Percentiles rank a stretch among this genome's conserved stretches.
Conservation (phyloP, 768 basidiomycete species). For the Suillus subluteus region DNA sequence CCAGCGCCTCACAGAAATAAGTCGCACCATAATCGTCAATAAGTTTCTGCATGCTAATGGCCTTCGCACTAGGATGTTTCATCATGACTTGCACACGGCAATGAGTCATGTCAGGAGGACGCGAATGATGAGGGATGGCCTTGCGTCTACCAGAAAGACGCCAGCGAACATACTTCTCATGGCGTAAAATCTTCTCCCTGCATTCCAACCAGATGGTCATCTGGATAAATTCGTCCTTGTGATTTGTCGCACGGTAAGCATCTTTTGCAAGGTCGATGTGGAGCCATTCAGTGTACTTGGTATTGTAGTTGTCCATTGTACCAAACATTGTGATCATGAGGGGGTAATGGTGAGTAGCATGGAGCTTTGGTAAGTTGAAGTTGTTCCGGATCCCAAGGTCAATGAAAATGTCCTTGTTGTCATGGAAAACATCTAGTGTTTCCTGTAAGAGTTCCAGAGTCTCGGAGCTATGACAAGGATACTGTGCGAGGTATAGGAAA, state of each 20-base stretch:
- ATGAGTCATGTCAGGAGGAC: constrained; percentile 17
- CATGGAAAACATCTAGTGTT: constrained; percentile 40
- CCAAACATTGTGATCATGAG: constrained; percentile 36
- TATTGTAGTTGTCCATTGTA: constrained; percentile 44
- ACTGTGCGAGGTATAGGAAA: constrained; percentile 43
- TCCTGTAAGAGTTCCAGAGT: constrained; percentile 32
- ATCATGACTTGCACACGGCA: constrained; percentile 22
- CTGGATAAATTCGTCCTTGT: constrained; percentile 37
- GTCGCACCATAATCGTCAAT: constrained; percentile 28
- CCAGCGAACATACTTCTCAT: constrained; percentile 30
- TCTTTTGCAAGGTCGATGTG: constrained; percentile 41
- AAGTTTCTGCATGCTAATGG: constrained; percentile 26
- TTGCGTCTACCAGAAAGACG: constrained; percentile 13
- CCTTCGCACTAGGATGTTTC: constrained; percentile 27
- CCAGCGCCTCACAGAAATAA: not conserved
- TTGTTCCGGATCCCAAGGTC: constrained; percentile 12
- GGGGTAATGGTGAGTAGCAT: constrained; percentile 39
- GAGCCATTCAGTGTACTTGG: constrained; percentile 42
- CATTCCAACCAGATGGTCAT: constrained; percentile 43
- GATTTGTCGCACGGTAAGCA: constrained; percentile 39
- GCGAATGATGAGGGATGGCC: constrained; percentile 1
- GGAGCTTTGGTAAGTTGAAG: constrained; percentile 50
- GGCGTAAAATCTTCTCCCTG: constrained; percentile 34
- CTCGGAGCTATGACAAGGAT: constrained; percentile 33
- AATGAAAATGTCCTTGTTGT: constrained; percentile 39